Conservation (phyloP, 805 yeast genomes). For the Suhomyces vadensis region DNA sequence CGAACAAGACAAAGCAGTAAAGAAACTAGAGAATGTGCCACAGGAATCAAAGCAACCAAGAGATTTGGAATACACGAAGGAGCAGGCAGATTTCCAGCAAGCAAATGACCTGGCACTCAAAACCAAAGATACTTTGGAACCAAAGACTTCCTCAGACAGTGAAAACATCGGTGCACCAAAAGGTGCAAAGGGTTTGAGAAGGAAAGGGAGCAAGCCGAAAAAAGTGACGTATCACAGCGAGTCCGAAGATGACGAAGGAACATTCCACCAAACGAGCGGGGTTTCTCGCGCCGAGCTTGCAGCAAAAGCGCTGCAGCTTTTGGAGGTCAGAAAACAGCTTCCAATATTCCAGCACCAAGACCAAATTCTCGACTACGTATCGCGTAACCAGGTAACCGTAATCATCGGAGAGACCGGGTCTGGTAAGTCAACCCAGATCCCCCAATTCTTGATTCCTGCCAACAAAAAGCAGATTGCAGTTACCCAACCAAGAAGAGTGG, state of each 20-base stretch:
- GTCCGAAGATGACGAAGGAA: slow-evolving; percentile 15
- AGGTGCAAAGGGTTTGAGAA: not conserved
- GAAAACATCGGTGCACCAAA: not conserved
- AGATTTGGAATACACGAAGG: no score
- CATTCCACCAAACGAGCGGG: slow-evolving; percentile 13
- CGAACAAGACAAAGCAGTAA: not conserved
- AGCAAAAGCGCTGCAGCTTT: slow-evolving; percentile 45
- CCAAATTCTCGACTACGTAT: slow-evolving; percentile 56
- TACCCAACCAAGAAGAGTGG: slow-evolving; percentile 97
- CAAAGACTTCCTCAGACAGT: no score
- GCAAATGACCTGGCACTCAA: no score
- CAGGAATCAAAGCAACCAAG: not conserved
- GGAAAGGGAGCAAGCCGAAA: not conserved
- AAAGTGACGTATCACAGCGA: slow-evolving; percentile 9
- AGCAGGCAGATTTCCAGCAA: no score
- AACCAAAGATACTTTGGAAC: no score
- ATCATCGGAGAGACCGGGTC: slow-evolving; percentile 97
- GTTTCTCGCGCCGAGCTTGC: slow-evolving; percentile 28
- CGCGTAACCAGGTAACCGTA: slow-evolving; percentile 65
- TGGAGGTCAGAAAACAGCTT: slow-evolving; percentile 54
- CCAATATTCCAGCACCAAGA: slow-evolving; percentile 78
- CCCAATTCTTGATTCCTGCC: slow-evolving; percentile 75
- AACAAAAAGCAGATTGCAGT: slow-evolving; percentile 70
- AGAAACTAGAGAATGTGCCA: not conserved
- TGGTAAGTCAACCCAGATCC: slow-evolving; percentile 96